These are phyloP conservation scores for Cytospora mali DNA, from an alignment of 2,329 filamentous ascomycete species.

Conservation along the genomic window DNA sequence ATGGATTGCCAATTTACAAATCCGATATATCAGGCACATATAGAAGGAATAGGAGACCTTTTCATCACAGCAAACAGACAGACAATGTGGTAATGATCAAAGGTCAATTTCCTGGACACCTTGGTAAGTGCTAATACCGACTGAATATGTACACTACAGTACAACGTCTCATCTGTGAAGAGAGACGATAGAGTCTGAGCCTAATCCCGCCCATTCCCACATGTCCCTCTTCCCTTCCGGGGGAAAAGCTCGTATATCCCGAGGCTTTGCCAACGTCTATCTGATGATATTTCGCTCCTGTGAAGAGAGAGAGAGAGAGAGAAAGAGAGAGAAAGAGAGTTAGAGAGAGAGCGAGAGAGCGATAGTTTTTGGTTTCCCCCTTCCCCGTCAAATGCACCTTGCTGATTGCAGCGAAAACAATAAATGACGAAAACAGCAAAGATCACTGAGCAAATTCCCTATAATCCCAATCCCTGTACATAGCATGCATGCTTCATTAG, in stretches of 20 bases:
- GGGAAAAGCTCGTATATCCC: neutral
- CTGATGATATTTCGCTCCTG: neutral
- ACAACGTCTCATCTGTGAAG: neutral
- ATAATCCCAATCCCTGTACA: neutral
- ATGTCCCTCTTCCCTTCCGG: no score
- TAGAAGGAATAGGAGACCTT: no score
- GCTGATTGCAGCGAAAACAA: neutral
- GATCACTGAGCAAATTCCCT: neutral
- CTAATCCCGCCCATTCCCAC: no score
- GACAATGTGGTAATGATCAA: neutral
- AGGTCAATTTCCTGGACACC: neutral
- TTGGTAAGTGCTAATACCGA: neutral
- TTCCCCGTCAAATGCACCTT: conserved; percentile 4
- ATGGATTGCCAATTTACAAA: neutral
- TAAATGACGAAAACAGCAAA: neutral
- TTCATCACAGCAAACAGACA: no score
- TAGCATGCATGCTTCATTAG: neutral
- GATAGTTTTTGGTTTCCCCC: neutral
- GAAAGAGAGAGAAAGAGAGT: no score
- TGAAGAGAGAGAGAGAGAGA: no score
- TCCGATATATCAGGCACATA: neutral
- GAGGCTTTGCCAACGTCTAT: neutral
- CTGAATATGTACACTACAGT: neutral
- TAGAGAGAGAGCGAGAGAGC: no score
- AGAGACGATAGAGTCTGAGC: neutral